These are phyloP conservation scores for Metarhizium brunneum DNA, from an alignment of 2,329 filamentous ascomycete species.

Conservation along the genomic window DNA sequence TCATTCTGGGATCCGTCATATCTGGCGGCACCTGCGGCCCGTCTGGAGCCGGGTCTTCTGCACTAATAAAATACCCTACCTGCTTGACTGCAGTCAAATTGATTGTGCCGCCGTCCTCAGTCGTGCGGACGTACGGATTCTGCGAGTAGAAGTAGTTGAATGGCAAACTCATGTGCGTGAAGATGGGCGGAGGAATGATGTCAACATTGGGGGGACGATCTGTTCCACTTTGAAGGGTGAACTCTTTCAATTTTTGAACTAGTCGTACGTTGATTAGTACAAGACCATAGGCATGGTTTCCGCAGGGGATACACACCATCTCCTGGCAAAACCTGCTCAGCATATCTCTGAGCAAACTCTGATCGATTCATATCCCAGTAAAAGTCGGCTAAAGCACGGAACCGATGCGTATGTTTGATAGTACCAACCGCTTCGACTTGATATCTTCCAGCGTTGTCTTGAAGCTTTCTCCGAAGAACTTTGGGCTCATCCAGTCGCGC, in stretches of 20 bases:
- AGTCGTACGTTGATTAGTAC: not conserved
- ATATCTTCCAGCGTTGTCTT: conserved; percentile 62
- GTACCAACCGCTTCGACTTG: conserved; percentile 60
- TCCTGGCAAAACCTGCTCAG: conserved; percentile 60
- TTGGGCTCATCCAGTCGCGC: conserved; percentile 43
- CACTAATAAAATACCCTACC: conserved; percentile 47
- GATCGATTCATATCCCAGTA: conserved; percentile 65
- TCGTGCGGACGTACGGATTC: conserved; percentile 65
- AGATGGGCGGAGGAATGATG: conserved; percentile 70
- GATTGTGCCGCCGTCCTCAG: conserved; percentile 45
- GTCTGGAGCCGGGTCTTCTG: conserved; percentile 50
- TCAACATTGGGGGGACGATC: conserved; percentile 53
- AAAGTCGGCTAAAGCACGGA: conserved; percentile 80
- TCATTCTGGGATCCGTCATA: conserved; percentile 51
- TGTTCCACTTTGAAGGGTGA: conserved; percentile 56
- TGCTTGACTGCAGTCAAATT: conserved; percentile 52
- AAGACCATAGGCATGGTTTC: not conserved
- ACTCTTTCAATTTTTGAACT: conserved; percentile 48
- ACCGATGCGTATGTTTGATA: conserved; percentile 76
- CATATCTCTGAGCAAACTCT: conserved; percentile 61
- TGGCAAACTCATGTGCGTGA: conserved; percentile 63
- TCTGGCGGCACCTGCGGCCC: conserved; percentile 54
- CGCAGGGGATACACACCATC: conserved; percentile 44
- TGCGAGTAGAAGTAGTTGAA: conserved; percentile 79
- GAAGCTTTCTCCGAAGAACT: conserved; percentile 51